Percentiles rank a stretch among this genome's conserved stretches.
phyloP scores from a whole-genome alignment of 495 filamentous ascomycete species.

The Penicillium pancosmium region DNA sequence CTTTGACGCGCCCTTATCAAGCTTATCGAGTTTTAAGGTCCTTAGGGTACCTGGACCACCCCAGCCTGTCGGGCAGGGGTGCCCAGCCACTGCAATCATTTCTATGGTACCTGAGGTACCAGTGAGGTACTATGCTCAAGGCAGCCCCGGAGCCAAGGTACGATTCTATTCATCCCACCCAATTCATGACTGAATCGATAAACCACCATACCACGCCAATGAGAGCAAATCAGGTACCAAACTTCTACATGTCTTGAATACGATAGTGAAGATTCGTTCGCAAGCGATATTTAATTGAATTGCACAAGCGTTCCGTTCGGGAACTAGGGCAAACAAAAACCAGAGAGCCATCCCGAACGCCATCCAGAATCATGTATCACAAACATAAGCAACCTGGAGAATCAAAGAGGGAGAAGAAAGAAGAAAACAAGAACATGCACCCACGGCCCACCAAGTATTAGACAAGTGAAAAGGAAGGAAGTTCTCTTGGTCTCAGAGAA shows the following conservation, averaged over 20 bases:
- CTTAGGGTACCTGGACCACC: neutral
- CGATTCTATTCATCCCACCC: too few species aligned
- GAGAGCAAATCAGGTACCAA: neutral
- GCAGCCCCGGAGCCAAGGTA: too few species aligned
- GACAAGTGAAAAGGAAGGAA: constrained; percentile 30
- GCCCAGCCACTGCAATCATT: too few species aligned
- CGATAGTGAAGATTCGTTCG: neutral
- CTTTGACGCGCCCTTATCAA: constrained; percentile 19
- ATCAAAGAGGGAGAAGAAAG: neutral
- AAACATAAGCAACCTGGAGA: constrained; percentile 27
- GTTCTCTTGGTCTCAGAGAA: constrained; percentile 15
- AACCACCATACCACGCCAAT: too few species aligned
- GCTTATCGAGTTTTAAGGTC: constrained; percentile 12
- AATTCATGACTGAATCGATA: too few species aligned
- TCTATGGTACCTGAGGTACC: too few species aligned
- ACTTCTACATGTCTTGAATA: neutral
- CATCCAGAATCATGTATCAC: constrained; percentile 32
- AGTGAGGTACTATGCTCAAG: too few species aligned
- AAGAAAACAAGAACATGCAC: constrained; percentile 26
- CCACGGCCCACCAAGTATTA: constrained; percentile 33
- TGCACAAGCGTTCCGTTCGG: constrained; percentile 20
- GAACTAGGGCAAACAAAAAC: constrained; percentile 29
- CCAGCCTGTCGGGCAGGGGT: too few species aligned
- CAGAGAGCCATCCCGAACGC: constrained; percentile 32
- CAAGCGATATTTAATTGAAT: constrained; percentile 24